Percentiles rank a stretch among this genome's conserved stretches.
phyloP scores from a whole-genome alignment of 495 filamentous ascomycete genomes.

The Aspergillus taichungensis region DNA sequence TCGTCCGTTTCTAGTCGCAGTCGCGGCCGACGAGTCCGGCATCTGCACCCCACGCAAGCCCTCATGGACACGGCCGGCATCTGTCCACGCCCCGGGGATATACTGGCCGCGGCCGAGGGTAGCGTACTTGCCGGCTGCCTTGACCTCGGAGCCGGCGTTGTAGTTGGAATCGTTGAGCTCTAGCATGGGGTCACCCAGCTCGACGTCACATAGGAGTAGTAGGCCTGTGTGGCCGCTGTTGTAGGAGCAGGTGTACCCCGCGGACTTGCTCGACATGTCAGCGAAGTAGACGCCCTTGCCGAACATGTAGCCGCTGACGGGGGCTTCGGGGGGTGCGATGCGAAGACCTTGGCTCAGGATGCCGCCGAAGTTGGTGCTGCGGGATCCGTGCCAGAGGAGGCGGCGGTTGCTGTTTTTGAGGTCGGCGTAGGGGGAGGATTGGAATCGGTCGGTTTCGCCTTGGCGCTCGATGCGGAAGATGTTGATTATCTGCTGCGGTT shows the following conservation, averaged over 20 bases:
- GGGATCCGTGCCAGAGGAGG: slow-evolving; percentile 75
- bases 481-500: slow-evolving; percentile 41
- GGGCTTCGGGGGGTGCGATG: slow-evolving; percentile 79
- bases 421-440: slow-evolving; percentile 40
- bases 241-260: slow-evolving; percentile 59
- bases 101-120: slow-evolving; percentile 58
- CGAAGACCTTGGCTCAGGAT: slow-evolving; percentile 79
- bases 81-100: slow-evolving; percentile 63
- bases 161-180: slow-evolving; percentile 44
- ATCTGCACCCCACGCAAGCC: slow-evolving; percentile 58
- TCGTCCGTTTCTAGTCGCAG: neutral
- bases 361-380: slow-evolving; percentile 71
- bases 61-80: slow-evolving; percentile 56
- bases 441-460: slow-evolving; percentile 65
- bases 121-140: slow-evolving; percentile 47
- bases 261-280: slow-evolving; percentile 71
- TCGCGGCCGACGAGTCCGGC: slow-evolving; percentile 20
- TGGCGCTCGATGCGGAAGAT: slow-evolving; percentile 77
- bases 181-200: slow-evolving; percentile 64
- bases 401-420: slow-evolving; percentile 48
- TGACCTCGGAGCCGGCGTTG: slow-evolving; percentile 54
- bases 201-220: slow-evolving; percentile 69
- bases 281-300: slow-evolving; percentile 89
- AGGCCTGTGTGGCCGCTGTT: slow-evolving; percentile 51
- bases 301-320: slow-evolving; percentile 70